A percentile compares a stretch with the other conserved stretches of the same genome.
phyloP scores from a whole-genome alignment of 176 grass and related monocot species.

The Alloteropsis semialata region DNA sequence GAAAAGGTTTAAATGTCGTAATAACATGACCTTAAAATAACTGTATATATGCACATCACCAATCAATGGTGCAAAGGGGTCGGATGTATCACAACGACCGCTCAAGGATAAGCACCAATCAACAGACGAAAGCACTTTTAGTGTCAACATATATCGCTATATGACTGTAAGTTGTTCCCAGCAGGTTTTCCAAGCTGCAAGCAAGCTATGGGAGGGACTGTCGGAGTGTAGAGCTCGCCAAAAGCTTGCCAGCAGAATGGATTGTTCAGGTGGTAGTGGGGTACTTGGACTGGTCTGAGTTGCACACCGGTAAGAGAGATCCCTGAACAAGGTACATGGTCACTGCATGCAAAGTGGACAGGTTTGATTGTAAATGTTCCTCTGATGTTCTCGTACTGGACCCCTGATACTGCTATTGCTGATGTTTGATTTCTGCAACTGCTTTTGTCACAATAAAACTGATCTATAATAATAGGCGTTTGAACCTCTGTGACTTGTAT shows the following conservation, averaged over 20 bases:
- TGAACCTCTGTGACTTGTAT: slow-evolving; percentile 87
- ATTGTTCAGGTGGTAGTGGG: slow-evolving; percentile 69
- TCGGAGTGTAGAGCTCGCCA: slow-evolving; percentile 74
- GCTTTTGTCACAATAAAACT: slow-evolving; percentile 84
- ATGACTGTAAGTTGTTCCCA: slow-evolving; percentile 76
- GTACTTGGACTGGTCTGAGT: slow-evolving; percentile 66
- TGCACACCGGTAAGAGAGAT: slow-evolving; percentile 81
- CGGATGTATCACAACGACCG: slow-evolving; percentile 62
- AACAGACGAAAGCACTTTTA: slow-evolving; percentile 28
- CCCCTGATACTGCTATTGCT: slow-evolving; percentile 70
- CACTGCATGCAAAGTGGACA: slow-evolving; percentile 91
- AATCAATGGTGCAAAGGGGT: slow-evolving; percentile 76
- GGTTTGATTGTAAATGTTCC: slow-evolving; percentile 88
- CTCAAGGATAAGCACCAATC: slow-evolving; percentile 41
- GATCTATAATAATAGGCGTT: slow-evolving; percentile 92
- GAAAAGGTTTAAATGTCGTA: slow-evolving; percentile 7
- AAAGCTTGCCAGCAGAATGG: slow-evolving; percentile 96
- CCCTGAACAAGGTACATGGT: slow-evolving; percentile 80
- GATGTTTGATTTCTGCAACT: slow-evolving; percentile 77
- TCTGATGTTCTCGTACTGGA: slow-evolving; percentile 87
- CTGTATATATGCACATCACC: slow-evolving; percentile 70
- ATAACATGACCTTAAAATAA: slow-evolving; percentile 41
- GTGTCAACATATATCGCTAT: slow-evolving; percentile 71
- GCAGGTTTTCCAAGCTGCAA: slow-evolving; percentile 90
- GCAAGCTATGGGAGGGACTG: slow-evolving; percentile 76